phyloP scores from a whole-genome alignment of 2,329 filamentous ascomycete genomes.

The Pseudogymnoascus sp. region DNA sequence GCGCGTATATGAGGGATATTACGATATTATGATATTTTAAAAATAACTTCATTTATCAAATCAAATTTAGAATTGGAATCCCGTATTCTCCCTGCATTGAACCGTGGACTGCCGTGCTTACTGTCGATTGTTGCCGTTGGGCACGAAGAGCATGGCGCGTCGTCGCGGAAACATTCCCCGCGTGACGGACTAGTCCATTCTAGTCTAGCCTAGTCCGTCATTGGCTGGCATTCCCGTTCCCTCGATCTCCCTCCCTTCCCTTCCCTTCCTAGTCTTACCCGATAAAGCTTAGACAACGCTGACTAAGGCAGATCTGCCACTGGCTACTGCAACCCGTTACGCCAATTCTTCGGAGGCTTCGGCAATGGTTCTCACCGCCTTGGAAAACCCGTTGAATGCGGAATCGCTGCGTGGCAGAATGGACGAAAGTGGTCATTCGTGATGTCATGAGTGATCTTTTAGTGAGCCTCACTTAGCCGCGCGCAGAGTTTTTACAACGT shows the following conservation, averaged over 20 bases:
- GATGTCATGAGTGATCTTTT: neutral
- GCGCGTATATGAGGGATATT: neutral
- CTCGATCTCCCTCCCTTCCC: neutral
- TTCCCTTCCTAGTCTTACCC: neutral
- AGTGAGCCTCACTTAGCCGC: neutral
- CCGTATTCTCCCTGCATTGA: neutral
- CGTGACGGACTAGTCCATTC: too few species aligned
- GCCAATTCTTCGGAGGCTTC: neutral
- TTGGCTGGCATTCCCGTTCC: neutral
- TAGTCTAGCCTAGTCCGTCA: neutral
- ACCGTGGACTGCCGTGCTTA: neutral
- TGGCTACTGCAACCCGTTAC: neutral
- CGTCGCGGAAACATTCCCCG: constrained; percentile 5
- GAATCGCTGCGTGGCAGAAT: neutral
- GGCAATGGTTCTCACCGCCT: neutral
- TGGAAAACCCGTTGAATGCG: neutral
- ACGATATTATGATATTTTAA: neutral
- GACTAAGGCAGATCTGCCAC: neutral
- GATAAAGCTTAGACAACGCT: neutral
- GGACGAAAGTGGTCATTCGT: neutral
- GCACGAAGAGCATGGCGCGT: neutral
- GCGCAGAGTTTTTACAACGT: constrained; percentile 1
- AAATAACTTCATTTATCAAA: neutral
- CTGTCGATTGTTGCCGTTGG: neutral
- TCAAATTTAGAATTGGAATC: too few species aligned